Conservation (phyloP, 179 eudicot genomes). For the Nepenthes alata region DNA sequence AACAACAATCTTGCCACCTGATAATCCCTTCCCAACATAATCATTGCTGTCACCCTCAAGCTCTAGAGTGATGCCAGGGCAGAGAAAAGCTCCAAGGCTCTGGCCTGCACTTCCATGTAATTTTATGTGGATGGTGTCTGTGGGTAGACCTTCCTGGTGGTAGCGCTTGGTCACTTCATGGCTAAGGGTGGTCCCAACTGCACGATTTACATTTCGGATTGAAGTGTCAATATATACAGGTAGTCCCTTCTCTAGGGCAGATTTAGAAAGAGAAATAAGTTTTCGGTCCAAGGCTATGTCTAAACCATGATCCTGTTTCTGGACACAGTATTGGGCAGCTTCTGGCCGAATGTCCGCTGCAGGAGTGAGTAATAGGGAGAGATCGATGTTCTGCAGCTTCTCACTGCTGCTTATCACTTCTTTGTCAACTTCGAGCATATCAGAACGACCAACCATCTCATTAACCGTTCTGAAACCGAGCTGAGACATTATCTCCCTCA, state of each 20-base stretch:
- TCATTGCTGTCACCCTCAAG: slow-evolving; percentile 99
- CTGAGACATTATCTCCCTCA: slow-evolving; percentile 93
- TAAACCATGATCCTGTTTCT: slow-evolving; percentile 91
- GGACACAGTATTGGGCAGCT: slow-evolving; percentile 85
- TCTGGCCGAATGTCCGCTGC: slow-evolving; percentile 86
- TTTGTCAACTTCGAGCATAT: slow-evolving; percentile 87
- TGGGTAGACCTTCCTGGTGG: slow-evolving; percentile 59
- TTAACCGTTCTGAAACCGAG: slow-evolving; percentile 68
- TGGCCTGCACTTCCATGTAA: slow-evolving; percentile 95
- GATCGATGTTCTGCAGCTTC: slow-evolving; percentile 85
- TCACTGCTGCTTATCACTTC: slow-evolving; percentile 56
- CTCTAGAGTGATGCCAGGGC: slow-evolving; percentile 85
- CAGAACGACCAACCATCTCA: slow-evolving; percentile 96
- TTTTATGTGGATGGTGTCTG: slow-evolving; percentile 81
- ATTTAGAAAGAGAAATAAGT: slow-evolving; percentile 43
- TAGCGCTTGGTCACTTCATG: slow-evolving; percentile 89
- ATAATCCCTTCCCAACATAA: slow-evolving; percentile 94
- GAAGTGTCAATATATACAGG: slow-evolving; percentile 87
- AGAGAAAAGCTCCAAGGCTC: slow-evolving; percentile 94
- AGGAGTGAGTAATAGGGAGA: slow-evolving; percentile 82
- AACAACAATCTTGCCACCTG: slow-evolving; percentile 88
- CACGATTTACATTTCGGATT: slow-evolving; percentile 72
- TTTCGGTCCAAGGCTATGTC: slow-evolving; percentile 84
- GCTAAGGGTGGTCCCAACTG: slow-evolving; percentile 98
- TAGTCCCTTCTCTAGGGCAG: slow-evolving; percentile 65